A percentile compares a stretch with the other conserved stretches of the same genome.
phyloP scores from a whole-genome alignment of 345 rosid species.

The Syzygium grande region DNA sequence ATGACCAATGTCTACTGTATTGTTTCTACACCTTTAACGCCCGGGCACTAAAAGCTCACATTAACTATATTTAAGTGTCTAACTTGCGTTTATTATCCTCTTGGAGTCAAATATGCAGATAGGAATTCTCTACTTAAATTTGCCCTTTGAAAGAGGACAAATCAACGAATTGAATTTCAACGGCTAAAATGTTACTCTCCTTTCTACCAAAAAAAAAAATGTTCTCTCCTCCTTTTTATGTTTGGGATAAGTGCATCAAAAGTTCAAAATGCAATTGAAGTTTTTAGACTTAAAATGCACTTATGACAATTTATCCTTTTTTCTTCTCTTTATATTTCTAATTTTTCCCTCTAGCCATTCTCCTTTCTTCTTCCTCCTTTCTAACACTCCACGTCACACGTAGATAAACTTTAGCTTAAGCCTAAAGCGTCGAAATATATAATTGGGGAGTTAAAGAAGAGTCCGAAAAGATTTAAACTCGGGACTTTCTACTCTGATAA shows the following conservation, averaged over 20 bases:
- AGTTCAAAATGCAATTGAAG: too few species aligned
- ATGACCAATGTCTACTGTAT: not conserved
- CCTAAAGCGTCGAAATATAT: not conserved
- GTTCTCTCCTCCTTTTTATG: not conserved
- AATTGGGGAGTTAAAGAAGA: not conserved
- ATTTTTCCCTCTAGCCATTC: not conserved
- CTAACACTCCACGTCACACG: accelerated
- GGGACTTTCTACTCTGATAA: accelerated
- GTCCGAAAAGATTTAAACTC: not conserved
- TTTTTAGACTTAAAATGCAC: too few species aligned
- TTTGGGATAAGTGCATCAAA: too few species aligned
- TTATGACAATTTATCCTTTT: not conserved
- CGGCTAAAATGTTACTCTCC: not conserved
- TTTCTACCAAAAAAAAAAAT: not conserved
- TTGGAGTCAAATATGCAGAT: not conserved
- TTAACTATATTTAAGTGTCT: not conserved
- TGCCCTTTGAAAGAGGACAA: not conserved
- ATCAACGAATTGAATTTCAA: not conserved
- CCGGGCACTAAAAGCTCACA: not conserved
- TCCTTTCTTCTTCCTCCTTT: not conserved
- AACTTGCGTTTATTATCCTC: not conserved
- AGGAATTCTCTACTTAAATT: not conserved
- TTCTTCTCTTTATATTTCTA: not conserved
- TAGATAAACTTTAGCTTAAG: not conserved
- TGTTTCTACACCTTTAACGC: not conserved